A percentile compares a stretch with the other conserved stretches of the same genome.
Evolutionary conservation across 345 rosid species (phyloP).

Genomic region (Sapria himalayana): DNA sequence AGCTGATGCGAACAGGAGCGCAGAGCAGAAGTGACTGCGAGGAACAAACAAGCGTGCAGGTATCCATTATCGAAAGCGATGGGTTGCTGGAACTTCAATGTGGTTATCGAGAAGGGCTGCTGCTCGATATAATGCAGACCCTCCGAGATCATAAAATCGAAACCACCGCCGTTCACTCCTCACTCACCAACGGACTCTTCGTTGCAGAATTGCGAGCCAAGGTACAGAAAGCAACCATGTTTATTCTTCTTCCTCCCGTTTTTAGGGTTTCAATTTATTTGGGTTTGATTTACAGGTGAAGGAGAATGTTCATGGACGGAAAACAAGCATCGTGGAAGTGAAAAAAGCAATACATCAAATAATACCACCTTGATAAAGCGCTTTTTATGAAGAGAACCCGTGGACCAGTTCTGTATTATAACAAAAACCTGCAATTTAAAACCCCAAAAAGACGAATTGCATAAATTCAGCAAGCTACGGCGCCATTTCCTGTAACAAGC

Average conservation of each 20-base stretch:
- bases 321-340: conserved; percentile 65
- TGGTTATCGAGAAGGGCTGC: conserved; percentile 44
- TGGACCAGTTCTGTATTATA: no score
- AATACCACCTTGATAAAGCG: no score
- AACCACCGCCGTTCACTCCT: conserved; percentile 48
- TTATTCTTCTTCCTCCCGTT: no score
- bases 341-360: conserved; percentile 52
- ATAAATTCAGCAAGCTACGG: conserved; percentile 8
- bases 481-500: conserved; percentile 24
- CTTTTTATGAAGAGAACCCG: no score
- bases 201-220: conserved; percentile 77
- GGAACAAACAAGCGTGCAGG: conserved; percentile 43
- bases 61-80: conserved; percentile 80
- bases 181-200: conserved; percentile 26
- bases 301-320: conserved; percentile 42
- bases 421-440: no score
- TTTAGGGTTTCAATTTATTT: not conserved
- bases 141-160: conserved; percentile 55
- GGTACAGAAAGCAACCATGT: conserved; percentile 12
- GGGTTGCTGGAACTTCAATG: conserved; percentile 73
- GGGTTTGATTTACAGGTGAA: conserved; percentile 26
- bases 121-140: conserved; percentile 63
- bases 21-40: conserved; percentile 12
- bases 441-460: no score
- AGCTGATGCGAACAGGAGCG: conserved; percentile 30